Percentiles rank a stretch among this genome's conserved stretches.
phyloP scores from a whole-genome alignment of 208 protist species.

The Wallacemonas sp. region DNA sequence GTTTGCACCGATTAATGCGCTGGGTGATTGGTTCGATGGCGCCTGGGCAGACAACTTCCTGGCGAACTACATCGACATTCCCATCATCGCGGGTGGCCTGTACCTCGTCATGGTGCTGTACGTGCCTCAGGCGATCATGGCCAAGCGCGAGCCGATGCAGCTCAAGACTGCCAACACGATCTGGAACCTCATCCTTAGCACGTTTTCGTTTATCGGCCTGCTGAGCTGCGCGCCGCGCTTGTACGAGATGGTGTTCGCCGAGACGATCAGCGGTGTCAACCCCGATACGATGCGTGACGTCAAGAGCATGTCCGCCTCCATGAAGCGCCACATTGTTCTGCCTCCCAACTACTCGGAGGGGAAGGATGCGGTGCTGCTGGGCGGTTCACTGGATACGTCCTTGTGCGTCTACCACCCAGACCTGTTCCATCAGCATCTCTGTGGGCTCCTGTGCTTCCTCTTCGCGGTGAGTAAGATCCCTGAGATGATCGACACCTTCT shows the following conservation, averaged over 20 bases:
- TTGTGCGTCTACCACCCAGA: constrained; percentile 45
- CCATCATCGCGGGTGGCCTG: constrained; percentile 28
- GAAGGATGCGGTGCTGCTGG: constrained; percentile 24
- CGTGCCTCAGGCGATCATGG: constrained; percentile 35
- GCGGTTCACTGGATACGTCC: constrained; percentile 50
- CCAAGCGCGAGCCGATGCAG: constrained; percentile 49
- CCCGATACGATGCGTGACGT: constrained; percentile 27
- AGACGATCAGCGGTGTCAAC: constrained; percentile 32
- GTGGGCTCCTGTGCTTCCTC: constrained; percentile 49
- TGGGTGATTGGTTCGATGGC: constrained; percentile 15
- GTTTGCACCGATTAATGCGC: constrained; percentile 7
- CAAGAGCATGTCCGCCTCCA: constrained; percentile 20
- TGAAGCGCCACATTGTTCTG: constrained; percentile 33
- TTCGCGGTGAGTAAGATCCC: constrained; percentile 78
- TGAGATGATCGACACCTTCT: constrained; percentile 77
- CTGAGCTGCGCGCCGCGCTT: constrained; percentile 55
- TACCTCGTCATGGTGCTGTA: constrained; percentile 52
- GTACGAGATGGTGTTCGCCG: constrained; percentile 36
- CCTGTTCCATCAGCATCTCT: constrained; percentile 41
- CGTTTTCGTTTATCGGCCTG: constrained; percentile 73
- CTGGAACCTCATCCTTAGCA: constrained; percentile 85
- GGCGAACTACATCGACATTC: constrained; percentile 39
- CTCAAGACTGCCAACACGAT: constrained; percentile 58
- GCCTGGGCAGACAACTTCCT: background rate
- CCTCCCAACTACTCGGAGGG: constrained; percentile 25